Evolutionary conservation across 768 basidiomycete species (phyloP).

Genomic region (Piloderma croceum): DNA sequence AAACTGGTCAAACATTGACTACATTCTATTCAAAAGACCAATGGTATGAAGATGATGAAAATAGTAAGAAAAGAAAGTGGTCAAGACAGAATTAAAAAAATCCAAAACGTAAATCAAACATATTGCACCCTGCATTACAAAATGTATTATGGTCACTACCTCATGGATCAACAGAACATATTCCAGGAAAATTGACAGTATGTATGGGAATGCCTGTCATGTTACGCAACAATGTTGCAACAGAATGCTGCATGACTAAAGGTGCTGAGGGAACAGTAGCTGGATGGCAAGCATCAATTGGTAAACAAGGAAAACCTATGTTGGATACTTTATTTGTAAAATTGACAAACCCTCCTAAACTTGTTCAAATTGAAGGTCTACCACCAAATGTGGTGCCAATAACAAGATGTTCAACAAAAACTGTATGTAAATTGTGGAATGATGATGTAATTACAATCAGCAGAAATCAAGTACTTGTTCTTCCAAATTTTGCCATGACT

Average conservation of each 20-base stretch:
- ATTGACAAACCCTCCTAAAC: constrained; percentile 18
- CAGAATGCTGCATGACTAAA: constrained; percentile 31
- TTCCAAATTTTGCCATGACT: too few relatives aligned
- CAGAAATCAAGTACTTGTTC: too few relatives aligned
- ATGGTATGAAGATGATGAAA: not conserved
- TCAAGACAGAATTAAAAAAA: too few relatives aligned
- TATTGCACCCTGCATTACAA: constrained; percentile 12
- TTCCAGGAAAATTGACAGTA: constrained; percentile 24
- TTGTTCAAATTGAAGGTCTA: constrained; percentile 21
- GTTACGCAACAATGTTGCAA: constrained; percentile 26
- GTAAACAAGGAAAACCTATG: constrained; percentile 14
- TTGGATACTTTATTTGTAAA: constrained; percentile 28
- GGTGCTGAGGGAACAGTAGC: constrained; percentile 28
- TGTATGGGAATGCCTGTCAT: constrained; percentile 31
- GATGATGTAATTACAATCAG: too few relatives aligned
- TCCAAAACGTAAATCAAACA: constrained; percentile 3
- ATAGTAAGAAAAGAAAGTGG: not conserved
- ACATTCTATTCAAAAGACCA: not conserved
- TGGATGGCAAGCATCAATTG: constrained; percentile 22
- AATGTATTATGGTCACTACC: constrained; percentile 18
- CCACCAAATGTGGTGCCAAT: constrained; percentile 22
- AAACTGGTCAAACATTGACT: too few relatives aligned
- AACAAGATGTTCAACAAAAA: constrained; percentile 9
- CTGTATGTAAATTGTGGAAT: too few relatives aligned
- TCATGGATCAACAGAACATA: constrained; percentile 17